These are phyloP conservation scores for Hymenoscyphus linearis DNA, from an alignment of 2,329 filamentous ascomycete species.

Conservation along the genomic window DNA sequence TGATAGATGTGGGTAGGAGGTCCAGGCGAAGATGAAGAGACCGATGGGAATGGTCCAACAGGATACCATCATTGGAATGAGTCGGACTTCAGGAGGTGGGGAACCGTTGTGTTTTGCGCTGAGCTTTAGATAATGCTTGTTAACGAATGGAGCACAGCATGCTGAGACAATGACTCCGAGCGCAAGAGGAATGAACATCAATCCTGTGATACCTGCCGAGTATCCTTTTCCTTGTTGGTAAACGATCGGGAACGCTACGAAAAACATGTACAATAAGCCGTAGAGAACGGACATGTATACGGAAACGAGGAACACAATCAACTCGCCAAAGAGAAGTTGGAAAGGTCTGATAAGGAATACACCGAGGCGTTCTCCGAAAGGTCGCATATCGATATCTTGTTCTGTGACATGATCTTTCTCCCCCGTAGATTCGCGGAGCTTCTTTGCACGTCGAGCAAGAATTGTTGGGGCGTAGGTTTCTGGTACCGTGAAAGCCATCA, in stretches of 20 bases:
- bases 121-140: slow-evolving; percentile 71
- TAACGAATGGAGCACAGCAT: slow-evolving; percentile 64
- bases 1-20: slow-evolving; percentile 48
- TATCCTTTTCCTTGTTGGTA: slow-evolving; percentile 74
- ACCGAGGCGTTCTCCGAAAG: slow-evolving; percentile 60
- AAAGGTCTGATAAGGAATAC: slow-evolving; percentile 79
- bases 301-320: slow-evolving; percentile 78
- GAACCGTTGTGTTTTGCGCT: slow-evolving; percentile 59
- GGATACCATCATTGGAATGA: slow-evolving; percentile 77
- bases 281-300: slow-evolving; percentile 78
- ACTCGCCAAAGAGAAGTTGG: slow-evolving; percentile 77
- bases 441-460: slow-evolving; percentile 63
- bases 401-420: slow-evolving; percentile 69
- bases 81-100: slow-evolving; percentile 70
- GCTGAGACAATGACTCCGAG: slow-evolving; percentile 68
- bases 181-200: slow-evolving; percentile 84
- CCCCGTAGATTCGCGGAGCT: slow-evolving; percentile 64
- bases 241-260: slow-evolving; percentile 52
- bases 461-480: slow-evolving; percentile 84
- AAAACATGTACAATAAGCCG: slow-evolving; percentile 47
- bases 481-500: slow-evolving; percentile 84
- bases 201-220: slow-evolving; percentile 64
- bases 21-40: slow-evolving; percentile 64
- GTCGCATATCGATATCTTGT: slow-evolving; percentile 69
- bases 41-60: slow-evolving; percentile 69